phyloP scores from a whole-genome alignment of 1,284 basidiomycete genomes.

The Rhodotorula sp. region DNA sequence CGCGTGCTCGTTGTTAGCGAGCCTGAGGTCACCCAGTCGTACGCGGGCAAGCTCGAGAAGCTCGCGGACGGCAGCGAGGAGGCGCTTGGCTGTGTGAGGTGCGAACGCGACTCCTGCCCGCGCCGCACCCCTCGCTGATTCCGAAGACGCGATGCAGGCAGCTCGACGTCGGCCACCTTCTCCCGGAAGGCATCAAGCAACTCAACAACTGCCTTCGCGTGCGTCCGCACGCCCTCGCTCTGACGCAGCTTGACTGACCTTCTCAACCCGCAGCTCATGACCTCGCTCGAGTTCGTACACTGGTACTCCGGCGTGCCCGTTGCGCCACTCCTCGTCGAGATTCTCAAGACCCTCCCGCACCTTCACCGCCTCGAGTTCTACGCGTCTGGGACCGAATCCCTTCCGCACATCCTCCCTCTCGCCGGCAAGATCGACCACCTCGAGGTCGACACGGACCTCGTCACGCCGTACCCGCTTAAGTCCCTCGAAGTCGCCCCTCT shows the following conservation, averaged over 20 bases:
- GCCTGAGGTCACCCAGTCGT: not conserved
- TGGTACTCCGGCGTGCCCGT: not conserved
- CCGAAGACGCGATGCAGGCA: not conserved
- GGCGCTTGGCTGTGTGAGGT: not conserved
- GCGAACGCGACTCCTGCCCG: not conserved
- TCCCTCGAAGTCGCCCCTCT: not conserved
- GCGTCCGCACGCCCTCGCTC: not conserved
- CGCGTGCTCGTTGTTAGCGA: not conserved
- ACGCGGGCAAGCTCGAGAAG: not conserved
- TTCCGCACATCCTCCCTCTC: slow-evolving; percentile 8
- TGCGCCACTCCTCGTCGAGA: not conserved
- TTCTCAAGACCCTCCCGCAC: not conserved
- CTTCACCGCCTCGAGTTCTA: not conserved
- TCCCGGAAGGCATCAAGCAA: not conserved
- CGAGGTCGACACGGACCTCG: not conserved
- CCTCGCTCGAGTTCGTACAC: not conserved
- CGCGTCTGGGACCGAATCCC: not conserved
- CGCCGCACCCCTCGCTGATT: not conserved
- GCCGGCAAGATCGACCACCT: slow-evolving; percentile 1
- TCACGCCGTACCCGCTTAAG: not conserved
- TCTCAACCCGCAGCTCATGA: not conserved
- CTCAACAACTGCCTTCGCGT: not conserved
- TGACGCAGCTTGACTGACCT: not conserved
- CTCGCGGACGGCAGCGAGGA: not conserved
- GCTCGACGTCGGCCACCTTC: not conserved